These are phyloP conservation scores for Citrus cavaleriei DNA, from an alignment of 345 rosid species.

Conservation along the genomic window DNA sequence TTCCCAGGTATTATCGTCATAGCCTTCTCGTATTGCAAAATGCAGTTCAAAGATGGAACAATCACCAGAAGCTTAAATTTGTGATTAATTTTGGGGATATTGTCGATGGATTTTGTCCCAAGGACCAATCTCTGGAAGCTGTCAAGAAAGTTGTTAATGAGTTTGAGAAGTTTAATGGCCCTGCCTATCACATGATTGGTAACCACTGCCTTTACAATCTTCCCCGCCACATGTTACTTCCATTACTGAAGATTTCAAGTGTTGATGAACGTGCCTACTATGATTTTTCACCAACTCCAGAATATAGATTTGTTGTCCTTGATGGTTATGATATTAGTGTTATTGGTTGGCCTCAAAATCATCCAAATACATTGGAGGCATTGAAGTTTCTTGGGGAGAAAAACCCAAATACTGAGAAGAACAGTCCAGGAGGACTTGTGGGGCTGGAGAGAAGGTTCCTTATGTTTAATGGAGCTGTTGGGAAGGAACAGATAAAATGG, in stretches of 20 bases:
- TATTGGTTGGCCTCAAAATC: slow-evolving; percentile 74
- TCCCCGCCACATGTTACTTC: slow-evolving; percentile 68
- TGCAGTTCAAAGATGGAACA: slow-evolving; percentile 77
- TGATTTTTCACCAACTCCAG: slow-evolving; percentile 75
- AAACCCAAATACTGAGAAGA: slow-evolving; percentile 78
- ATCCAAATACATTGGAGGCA: slow-evolving; percentile 70
- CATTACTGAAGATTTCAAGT: slow-evolving; percentile 60
- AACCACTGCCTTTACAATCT: slow-evolving; percentile 98
- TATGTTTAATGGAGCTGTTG: slow-evolving; percentile 90
- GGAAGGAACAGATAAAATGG: slow-evolving; percentile 77
- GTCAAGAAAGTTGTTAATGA: slow-evolving; percentile 51
- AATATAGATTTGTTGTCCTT: slow-evolving; percentile 63
- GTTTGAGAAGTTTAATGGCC: slow-evolving; percentile 63
- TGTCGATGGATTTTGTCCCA: slow-evolving; percentile 77
- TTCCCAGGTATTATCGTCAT: slow-evolving; percentile 77
- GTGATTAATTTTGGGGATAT: slow-evolving; percentile 85
- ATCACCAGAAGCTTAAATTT: slow-evolving; percentile 52
- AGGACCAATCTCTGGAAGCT: slow-evolving; percentile 53
- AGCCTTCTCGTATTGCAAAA: slow-evolving; percentile 67
- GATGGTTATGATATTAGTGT: slow-evolving; percentile 92
- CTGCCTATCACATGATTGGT: slow-evolving; percentile 82
- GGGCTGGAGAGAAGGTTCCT: slow-evolving; percentile 78
- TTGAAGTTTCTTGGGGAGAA: slow-evolving; percentile 54
- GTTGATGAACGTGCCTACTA: slow-evolving; percentile 60
- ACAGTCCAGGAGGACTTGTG: slow-evolving; percentile 69